These are phyloP conservation scores for Chaetoscypha palmicola DNA, from an alignment of 2,329 filamentous ascomycete species.

Conservation along the genomic window DNA sequence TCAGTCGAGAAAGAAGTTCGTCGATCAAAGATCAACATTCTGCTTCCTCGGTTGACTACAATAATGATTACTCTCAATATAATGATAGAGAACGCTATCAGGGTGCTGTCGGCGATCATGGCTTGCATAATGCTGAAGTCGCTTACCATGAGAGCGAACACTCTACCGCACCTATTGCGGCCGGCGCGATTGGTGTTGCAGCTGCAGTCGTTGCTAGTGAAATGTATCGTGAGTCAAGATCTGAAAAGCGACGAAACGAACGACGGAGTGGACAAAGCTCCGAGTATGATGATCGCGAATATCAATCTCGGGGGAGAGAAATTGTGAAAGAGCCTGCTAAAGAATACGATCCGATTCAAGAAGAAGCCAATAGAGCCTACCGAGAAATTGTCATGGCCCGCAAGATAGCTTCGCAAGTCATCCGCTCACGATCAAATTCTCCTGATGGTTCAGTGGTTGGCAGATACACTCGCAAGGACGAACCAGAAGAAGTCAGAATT, in stretches of 20 bases:
- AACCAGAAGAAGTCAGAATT: constrained; percentile 38
- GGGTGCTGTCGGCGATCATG: constrained; percentile 16
- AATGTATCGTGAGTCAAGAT: constrained; percentile 23
- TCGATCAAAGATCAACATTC: constrained; percentile 21
- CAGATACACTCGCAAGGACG: constrained; percentile 39
- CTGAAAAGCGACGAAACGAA: constrained; percentile 33
- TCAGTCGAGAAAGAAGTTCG: constrained; percentile 22
- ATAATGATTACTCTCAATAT: constrained; percentile 8
- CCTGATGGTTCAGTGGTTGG: constrained; percentile 48
- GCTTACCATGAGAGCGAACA: constrained; percentile 41
- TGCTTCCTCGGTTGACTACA: constrained; percentile 16
- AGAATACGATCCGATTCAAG: constrained; percentile 42
- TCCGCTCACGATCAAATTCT: constrained; percentile 45
- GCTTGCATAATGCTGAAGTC: constrained; percentile 37
- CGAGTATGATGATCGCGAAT: constrained; percentile 19
- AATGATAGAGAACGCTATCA: constrained; percentile 15
- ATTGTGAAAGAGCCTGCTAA: constrained; percentile 11
- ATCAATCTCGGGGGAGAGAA: constrained; percentile 14
- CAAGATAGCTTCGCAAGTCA: constrained; percentile 45
- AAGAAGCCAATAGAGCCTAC: constrained; percentile 52
- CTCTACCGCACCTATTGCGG: constrained; percentile 41
- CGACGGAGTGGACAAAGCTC: constrained; percentile 29
- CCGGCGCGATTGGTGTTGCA: constrained; percentile 41
- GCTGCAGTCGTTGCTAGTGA: constrained; percentile 37
- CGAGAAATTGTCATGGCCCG: constrained; percentile 48